These are phyloP conservation scores for Priceomyces carsonii DNA, from an alignment of 805 yeast genomes.

Conservation along the genomic window DNA sequence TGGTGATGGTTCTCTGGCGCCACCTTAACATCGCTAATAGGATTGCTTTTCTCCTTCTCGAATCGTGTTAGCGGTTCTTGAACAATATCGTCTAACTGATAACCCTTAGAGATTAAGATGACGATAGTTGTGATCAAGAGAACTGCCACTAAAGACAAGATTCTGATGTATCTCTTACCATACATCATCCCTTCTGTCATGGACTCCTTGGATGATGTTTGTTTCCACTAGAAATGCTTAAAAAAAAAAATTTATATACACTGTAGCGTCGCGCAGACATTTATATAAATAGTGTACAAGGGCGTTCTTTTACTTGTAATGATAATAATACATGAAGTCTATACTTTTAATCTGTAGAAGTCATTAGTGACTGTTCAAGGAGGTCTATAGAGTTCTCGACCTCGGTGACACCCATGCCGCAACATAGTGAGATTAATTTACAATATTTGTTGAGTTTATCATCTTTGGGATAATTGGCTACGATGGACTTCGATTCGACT, in stretches of 20 bases:
- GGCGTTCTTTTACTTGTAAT: too few species aligned
- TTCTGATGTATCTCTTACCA: conserved; percentile 12
- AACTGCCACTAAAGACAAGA: conserved; percentile 10
- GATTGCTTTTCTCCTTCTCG: too few species aligned
- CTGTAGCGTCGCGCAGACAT: too few species aligned
- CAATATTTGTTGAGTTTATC: conserved; percentile 42
- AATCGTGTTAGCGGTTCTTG: too few species aligned
- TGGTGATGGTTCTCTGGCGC: too few species aligned
- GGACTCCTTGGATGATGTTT: too few species aligned
- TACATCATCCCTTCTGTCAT: too few species aligned
- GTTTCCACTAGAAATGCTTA: too few species aligned
- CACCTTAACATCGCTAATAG: too few species aligned
- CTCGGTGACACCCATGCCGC: conserved; percentile 42
- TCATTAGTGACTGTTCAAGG: conserved; percentile 40
- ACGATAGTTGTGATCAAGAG: conserved; percentile 5
- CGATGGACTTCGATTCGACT: conserved; percentile 13
- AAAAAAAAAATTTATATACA: too few species aligned
- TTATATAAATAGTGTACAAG: too few species aligned
- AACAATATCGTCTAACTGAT: conserved; percentile 2
- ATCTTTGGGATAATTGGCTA: conserved; percentile 26
- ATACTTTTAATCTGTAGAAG: conserved; percentile 13
- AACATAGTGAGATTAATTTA: conserved; percentile 40
- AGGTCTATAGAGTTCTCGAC: conserved; percentile 44
- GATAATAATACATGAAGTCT: conserved; percentile 6
- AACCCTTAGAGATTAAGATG: conserved; percentile 5